These are phyloP conservation scores for Rhododendron vialii DNA, from an alignment of 148 eudicot genomes.

Conservation along the genomic window DNA sequence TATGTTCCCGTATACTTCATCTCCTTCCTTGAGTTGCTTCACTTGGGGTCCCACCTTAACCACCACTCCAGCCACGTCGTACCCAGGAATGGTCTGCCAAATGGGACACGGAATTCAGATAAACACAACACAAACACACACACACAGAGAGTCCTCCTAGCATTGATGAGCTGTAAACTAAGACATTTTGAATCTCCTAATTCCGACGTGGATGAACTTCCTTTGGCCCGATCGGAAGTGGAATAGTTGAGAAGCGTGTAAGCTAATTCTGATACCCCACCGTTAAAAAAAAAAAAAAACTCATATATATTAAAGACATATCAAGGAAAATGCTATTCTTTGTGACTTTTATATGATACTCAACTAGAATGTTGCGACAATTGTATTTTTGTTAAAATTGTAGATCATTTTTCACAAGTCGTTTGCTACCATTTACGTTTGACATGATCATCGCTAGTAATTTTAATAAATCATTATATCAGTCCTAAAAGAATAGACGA, in stretches of 20 bases:
- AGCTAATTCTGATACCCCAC: too few relatives aligned
- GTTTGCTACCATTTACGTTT: too few relatives aligned
- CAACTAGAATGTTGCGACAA: neutral
- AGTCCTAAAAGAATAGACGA: too few relatives aligned
- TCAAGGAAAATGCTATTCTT: neutral
- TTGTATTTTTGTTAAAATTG: neutral
- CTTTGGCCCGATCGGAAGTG: too few relatives aligned
- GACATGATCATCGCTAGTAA: too few relatives aligned
- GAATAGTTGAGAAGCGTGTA: too few relatives aligned
- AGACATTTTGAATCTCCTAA: too few relatives aligned
- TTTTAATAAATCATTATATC: too few relatives aligned
- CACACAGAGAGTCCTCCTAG: neutral
- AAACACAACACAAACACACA: neutral
- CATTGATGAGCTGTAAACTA: too few relatives aligned
- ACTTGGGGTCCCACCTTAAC: constrained; percentile 80
- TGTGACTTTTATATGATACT: too few relatives aligned
- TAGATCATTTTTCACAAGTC: neutral
- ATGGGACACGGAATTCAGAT: constrained; percentile 7
- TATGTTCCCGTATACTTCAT: constrained; percentile 84
- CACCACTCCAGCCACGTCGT: constrained; percentile 84
- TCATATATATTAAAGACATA: neutral
- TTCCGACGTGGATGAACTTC: too few relatives aligned
- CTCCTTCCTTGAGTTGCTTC: constrained; percentile 68
- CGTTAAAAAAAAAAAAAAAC: too few relatives aligned
- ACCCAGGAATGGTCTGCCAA: constrained; percentile 79